These are phyloP conservation scores for Spergularia bocconei DNA, from an alignment of 148 eudicot species.

Conservation along the genomic window DNA sequence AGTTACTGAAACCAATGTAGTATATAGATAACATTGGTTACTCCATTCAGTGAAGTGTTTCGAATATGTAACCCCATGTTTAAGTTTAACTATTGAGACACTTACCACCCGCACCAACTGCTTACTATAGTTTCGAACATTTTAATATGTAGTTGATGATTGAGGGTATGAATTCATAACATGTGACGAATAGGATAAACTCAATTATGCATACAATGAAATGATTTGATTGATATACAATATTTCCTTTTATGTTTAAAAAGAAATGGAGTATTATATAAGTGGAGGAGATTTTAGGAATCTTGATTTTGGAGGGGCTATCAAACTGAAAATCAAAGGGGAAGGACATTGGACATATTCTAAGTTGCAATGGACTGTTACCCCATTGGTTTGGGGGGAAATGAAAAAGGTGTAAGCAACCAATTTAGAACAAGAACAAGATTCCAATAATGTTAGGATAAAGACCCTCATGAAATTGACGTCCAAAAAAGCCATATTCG, in stretches of 20 bases:
- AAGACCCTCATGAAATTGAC: slow-evolving; percentile 24
- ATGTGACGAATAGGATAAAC: background rate
- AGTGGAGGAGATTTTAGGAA: slow-evolving; percentile 13
- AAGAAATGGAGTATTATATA: background rate
- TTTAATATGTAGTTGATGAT: background rate
- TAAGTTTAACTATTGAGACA: too few species aligned
- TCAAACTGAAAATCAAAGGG: slow-evolving; percentile 12
- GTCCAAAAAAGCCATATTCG: slow-evolving; percentile 10
- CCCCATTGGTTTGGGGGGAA: background rate
- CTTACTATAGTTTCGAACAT: slow-evolving; percentile 1
- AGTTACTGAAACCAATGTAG: too few species aligned
- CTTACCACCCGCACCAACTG: too few species aligned
- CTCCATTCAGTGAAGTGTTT: too few species aligned
- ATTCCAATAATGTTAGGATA: slow-evolving; percentile 26
- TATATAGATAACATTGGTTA: too few species aligned
- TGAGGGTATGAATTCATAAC: slow-evolving; percentile 12
- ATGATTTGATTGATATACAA: background rate
- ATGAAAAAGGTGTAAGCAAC: slow-evolving; percentile 1
- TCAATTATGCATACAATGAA: background rate
- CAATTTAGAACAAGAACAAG: slow-evolving; percentile 27
- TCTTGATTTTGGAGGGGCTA: background rate
- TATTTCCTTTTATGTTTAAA: background rate
- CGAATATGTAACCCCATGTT: too few species aligned
- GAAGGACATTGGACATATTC: slow-evolving; percentile 2
- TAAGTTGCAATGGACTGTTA: background rate